Percentiles rank a stretch among this genome's conserved stretches.
Evolutionary conservation across 305 asterid species (phyloP).

Genomic region (Fraxinus baroniana): DNA sequence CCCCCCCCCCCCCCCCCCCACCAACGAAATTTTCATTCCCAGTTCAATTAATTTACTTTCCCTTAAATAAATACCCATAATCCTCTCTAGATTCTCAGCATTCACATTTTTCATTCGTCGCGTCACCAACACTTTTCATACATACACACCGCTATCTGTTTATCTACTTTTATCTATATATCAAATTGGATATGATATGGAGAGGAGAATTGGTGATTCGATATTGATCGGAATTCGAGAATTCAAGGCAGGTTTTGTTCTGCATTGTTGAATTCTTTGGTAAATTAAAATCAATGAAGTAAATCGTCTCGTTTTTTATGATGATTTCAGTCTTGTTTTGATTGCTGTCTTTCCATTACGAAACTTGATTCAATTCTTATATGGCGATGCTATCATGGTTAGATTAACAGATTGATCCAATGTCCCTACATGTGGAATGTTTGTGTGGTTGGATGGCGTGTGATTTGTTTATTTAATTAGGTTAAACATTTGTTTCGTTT

Average conservation of each 20-base stretch:
- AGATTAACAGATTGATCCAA: constrained; percentile 23
- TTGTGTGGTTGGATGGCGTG: background rate
- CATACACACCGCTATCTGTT: background rate
- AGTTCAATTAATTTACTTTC: constrained; percentile 22
- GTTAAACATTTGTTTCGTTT: constrained; percentile 23
- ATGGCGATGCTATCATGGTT: background rate
- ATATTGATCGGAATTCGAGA: constrained; percentile 4
- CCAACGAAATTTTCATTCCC: constrained; percentile 40
- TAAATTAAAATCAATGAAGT: background rate
- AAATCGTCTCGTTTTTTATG: background rate
- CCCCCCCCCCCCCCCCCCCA: background rate
- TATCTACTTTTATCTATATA: background rate
- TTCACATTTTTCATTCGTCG: constrained; percentile 25
- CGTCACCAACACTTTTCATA: constrained; percentile 22
- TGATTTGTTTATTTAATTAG: background rate
- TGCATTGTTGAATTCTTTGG: background rate
- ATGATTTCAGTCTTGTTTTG: constrained; percentile 1
- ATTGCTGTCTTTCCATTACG: constrained; percentile 7
- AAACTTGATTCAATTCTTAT: background rate
- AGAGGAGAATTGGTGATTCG: constrained; percentile 5
- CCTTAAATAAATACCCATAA: constrained; percentile 23
- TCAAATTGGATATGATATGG: background rate
- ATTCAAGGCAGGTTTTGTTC: constrained; percentile 27
- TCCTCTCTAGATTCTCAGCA: constrained; percentile 20
- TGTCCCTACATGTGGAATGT: constrained; percentile 9